A percentile compares a stretch with the other conserved stretches of the same genome.
phyloP scores from a whole-genome alignment of 2,329 filamentous ascomycete genomes.

The Cercospora zeae-maydis region DNA sequence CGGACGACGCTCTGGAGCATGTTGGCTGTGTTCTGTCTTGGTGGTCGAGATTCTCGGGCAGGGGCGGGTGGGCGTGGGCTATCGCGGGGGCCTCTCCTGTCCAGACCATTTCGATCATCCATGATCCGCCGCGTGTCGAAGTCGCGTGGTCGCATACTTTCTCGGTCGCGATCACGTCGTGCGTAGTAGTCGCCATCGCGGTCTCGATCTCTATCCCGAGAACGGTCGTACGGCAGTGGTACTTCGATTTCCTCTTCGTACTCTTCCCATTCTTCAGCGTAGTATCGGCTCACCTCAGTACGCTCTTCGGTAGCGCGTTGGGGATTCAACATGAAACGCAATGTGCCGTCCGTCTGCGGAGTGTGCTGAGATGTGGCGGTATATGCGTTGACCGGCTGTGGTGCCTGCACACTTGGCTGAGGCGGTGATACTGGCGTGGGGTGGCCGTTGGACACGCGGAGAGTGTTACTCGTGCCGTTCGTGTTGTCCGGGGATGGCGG shows the following conservation, averaged over 20 bases:
- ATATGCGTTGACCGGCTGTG: conserved; percentile 19
- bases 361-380: conserved; percentile 18
- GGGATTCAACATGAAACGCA: conserved; percentile 84
- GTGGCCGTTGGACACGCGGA: conserved; percentile 34
- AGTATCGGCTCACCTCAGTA: conserved; percentile 63
- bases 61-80: conserved; percentile 74
- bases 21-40: conserved; percentile 2
- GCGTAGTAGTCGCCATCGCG: conserved; percentile 16
- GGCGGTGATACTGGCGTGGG: conserved; percentile 37
- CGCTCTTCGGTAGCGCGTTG: conserved; percentile 71
- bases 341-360: conserved; percentile 56
- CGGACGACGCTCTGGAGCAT: conserved; percentile 12
- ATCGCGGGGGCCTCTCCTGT: conserved; percentile 71
- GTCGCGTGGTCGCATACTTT: conserved; percentile 15
- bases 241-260: conserved; percentile 72
- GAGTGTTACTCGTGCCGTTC: conserved; percentile 32
- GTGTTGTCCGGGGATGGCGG: conserved; percentile 36
- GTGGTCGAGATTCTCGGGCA: conserved; percentile 65
- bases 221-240: conserved; percentile 28
- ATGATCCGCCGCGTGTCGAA: conserved; percentile 15
- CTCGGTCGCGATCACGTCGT: conserved; percentile 11
- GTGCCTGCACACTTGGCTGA: conserved; percentile 23
- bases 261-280: conserved; percentile 71
- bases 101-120: conserved; percentile 12
- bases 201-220: conserved; percentile 24